phyloP scores from a whole-genome alignment of 345 rosid species.

The Rhizophora mangle region DNA sequence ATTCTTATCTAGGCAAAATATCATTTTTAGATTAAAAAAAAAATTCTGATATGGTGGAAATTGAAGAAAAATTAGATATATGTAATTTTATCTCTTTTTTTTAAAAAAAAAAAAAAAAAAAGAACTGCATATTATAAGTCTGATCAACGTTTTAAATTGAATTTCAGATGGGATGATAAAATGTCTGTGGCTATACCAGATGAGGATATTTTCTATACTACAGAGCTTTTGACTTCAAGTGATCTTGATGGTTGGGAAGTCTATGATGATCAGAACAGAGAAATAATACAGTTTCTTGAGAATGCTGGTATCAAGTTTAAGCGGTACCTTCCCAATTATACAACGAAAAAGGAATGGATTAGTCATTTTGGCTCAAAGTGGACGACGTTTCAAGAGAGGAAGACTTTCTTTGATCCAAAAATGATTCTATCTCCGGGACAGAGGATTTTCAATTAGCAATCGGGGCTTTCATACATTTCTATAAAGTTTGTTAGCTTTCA shows the following conservation, averaged over 20 bases:
- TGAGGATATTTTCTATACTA: constrained; percentile 22
- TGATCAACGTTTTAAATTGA: background rate
- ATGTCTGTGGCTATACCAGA: constrained; percentile 24
- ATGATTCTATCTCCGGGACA: constrained; percentile 18
- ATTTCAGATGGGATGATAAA: constrained; percentile 23
- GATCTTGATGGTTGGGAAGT: constrained; percentile 11
- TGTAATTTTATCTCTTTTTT: too few relatives aligned
- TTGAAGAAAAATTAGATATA: too few relatives aligned
- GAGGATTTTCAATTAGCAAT: constrained; percentile 7
- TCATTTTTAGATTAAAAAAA: too few relatives aligned
- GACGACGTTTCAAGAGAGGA: constrained; percentile 16
- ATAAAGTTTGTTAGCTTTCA: too few relatives aligned
- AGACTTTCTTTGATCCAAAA: constrained; percentile 22
- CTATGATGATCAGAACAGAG: constrained; percentile 16
- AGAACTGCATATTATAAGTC: too few relatives aligned
- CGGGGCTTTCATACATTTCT: background rate
- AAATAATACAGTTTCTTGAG: constrained; percentile 11
- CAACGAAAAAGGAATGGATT: constrained; percentile 19
- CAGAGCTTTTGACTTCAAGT: constrained; percentile 9
- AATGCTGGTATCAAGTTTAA: constrained; percentile 7
- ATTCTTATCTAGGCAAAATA: too few relatives aligned
- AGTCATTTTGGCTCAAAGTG: constrained; percentile 26
- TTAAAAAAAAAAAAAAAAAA: too few relatives aligned
- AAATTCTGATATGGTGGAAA: too few relatives aligned
- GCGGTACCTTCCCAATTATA: constrained; percentile 17